Evolutionary conservation across 495 filamentous ascomycete species (phyloP).

Genomic region (Penicillium manginii): DNA sequence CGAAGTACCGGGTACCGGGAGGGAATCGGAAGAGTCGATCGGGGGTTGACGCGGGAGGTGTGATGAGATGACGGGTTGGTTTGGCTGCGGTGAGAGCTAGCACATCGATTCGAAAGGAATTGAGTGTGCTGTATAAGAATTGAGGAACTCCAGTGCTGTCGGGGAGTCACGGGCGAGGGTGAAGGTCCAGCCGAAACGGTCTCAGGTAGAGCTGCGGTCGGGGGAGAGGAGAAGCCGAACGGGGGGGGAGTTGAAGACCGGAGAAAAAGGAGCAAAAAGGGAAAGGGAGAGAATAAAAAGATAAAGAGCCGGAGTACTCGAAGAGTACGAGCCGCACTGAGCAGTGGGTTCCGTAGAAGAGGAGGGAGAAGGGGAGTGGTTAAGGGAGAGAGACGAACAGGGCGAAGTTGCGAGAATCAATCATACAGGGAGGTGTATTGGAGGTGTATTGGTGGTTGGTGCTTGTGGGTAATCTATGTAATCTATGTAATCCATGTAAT

Average conservation of each 20-base stretch:
- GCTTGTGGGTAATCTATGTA: too few relatives aligned
- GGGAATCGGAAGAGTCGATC: conserved; percentile 7
- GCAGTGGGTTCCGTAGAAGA: conserved; percentile 16
- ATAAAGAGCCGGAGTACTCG: conserved; percentile 26
- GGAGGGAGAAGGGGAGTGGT: conserved; percentile 5
- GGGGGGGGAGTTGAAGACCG: conserved; percentile 14
- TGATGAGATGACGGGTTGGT: conserved; percentile 1
- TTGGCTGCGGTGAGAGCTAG: background rate
- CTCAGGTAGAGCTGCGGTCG: conserved; percentile 16
- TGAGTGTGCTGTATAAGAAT: conserved; percentile 14
- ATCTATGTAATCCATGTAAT: too few relatives aligned
- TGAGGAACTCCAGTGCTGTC: conserved; percentile 13
- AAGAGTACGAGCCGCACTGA: conserved; percentile 9
- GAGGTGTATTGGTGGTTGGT: conserved; percentile 22
- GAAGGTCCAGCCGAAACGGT: conserved; percentile 2
- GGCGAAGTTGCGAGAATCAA: too few relatives aligned
- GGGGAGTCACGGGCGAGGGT: conserved; percentile 13
- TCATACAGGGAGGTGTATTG: conserved; percentile 20
- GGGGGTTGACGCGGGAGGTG: background rate
- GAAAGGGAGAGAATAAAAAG: conserved; percentile 7
- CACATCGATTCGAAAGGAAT: conserved; percentile 10
- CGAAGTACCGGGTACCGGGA: conserved; percentile 12
- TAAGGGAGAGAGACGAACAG: conserved; percentile 16
- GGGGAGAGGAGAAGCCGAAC: conserved; percentile 14
- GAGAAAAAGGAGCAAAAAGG: conserved; percentile 16